Conservation (phyloP, 2,329 filamentous ascomycete species). For the Colletotrichum paranaense region DNA sequence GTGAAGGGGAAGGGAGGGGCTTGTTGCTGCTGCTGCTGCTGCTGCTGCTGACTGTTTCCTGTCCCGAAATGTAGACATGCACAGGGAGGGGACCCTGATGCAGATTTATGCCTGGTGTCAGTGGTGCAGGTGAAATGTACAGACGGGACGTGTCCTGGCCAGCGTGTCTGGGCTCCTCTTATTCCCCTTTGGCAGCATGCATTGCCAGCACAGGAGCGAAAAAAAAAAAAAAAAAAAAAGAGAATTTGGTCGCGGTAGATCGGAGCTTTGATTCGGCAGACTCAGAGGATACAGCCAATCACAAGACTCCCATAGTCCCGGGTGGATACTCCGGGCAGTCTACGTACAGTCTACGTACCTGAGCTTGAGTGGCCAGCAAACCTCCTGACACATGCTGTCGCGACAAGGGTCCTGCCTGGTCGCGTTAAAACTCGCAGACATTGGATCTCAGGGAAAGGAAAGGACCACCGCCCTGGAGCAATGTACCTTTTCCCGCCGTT, state of each 20-base stretch:
- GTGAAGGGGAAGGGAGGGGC: background rate
- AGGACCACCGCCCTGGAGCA: background rate
- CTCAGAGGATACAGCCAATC: constrained; percentile 25
- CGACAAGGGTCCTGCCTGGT: constrained; percentile 44
- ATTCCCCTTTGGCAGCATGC: background rate
- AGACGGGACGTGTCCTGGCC: background rate
- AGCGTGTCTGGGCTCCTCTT: constrained; percentile 28
- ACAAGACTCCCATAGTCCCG: constrained; percentile 25
- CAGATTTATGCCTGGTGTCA: constrained; percentile 15
- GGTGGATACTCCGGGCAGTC: background rate
- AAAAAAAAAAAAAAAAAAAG: background rate
- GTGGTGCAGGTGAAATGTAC: background rate
- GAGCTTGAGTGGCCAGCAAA: constrained; percentile 36
- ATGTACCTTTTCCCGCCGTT: constrained; percentile 21
- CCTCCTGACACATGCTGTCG: constrained; percentile 48
- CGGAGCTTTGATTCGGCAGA: constrained; percentile 25
- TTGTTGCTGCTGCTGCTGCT: too few species aligned
- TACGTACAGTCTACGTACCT: background rate
- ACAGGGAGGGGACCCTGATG: background rate
- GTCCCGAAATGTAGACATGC: background rate
- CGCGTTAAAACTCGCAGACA: constrained; percentile 33
- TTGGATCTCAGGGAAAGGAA: constrained; percentile 8
- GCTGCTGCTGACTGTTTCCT: too few species aligned
- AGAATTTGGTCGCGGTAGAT: background rate
- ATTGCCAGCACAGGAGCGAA: background rate